Percentiles rank a stretch among this genome's conserved stretches.
Evolutionary conservation across 306 rosid species (phyloP).

Genomic region (Gillenia trifoliata): DNA sequence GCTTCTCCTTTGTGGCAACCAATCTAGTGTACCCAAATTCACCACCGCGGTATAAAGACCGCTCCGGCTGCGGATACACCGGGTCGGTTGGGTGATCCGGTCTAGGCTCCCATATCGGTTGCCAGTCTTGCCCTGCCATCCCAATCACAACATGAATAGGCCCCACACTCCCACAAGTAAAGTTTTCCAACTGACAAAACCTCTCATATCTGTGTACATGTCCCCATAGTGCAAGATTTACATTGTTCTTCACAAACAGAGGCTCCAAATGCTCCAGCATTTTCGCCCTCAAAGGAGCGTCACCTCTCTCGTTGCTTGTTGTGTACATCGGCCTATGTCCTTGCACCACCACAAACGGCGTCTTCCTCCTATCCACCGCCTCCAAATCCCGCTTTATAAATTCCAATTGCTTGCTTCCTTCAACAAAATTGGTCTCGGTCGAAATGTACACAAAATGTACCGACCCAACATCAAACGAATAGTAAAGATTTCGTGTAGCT

Average conservation of each 20-base stretch:
- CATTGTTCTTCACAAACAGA: conserved; percentile 68
- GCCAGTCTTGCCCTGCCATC: conserved; percentile 93
- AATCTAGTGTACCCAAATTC: conserved; percentile 87
- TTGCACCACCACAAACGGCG: conserved; percentile 74
- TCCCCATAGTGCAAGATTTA: conserved; percentile 85
- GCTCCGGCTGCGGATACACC: conserved; percentile 69
- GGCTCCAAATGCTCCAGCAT: conserved; percentile 74
- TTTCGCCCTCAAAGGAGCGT: conserved; percentile 47
- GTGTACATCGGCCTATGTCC: conserved; percentile 98
- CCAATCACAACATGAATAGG: conserved; percentile 89
- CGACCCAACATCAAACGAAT: conserved; percentile 74
- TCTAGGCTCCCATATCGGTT: conserved; percentile 78
- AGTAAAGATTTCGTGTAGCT: conserved; percentile 66
- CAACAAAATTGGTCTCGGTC: conserved; percentile 83
- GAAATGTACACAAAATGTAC: conserved; percentile 82
- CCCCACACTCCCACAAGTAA: conserved; percentile 53
- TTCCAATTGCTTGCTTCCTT: conserved; percentile 62
- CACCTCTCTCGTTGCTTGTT: conserved; percentile 65
- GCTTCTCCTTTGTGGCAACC: conserved; percentile 64
- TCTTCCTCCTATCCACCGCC: conserved; percentile 58
- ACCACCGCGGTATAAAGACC: conserved; percentile 75
- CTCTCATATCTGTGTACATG: conserved; percentile 94
- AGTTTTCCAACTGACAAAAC: conserved; percentile 73
- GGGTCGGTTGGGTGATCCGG: conserved; percentile 55
- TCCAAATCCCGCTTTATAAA: conserved; percentile 78